phyloP scores from a whole-genome alignment of 768 basidiomycete species.

The Pholiota conissans region DNA sequence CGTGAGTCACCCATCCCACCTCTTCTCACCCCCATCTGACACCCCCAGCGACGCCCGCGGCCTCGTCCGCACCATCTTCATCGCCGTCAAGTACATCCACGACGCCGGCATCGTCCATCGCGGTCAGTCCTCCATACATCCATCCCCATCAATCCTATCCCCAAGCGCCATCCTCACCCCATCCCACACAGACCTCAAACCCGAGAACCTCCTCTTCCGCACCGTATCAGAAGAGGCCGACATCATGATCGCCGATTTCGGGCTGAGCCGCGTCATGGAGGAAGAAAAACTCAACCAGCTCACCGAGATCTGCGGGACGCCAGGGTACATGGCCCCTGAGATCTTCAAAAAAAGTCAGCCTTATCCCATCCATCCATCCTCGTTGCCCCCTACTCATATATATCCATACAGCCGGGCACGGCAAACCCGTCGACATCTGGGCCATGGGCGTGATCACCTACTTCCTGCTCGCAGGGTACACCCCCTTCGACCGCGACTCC shows the following conservation, averaged over 20 bases:
- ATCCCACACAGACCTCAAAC: conserved; percentile 74
- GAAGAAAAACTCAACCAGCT: conserved; percentile 84
- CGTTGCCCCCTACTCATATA: not conserved
- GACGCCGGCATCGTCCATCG: conserved; percentile 91
- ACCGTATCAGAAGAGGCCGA: conserved; percentile 87
- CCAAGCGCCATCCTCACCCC: not conserved
- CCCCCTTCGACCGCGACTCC: conserved; percentile 93
- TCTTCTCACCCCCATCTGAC: not conserved
- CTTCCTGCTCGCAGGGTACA: conserved; percentile 90
- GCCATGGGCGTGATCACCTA: conserved; percentile 99
- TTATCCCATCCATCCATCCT: conserved; percentile 1
- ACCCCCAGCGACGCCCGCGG: conserved; percentile 86
- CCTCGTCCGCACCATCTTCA: conserved; percentile 84
- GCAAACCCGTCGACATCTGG: conserved; percentile 95
- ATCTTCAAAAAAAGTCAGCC: conserved; percentile 86
- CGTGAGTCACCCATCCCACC: conserved; percentile 43
- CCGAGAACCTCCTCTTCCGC: conserved; percentile 96
- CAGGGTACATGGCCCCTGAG: conserved; percentile 97
- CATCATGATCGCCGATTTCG: conserved; percentile 98
- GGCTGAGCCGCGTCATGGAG: conserved; percentile 87
- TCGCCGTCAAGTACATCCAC: conserved; percentile 91
- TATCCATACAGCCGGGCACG: conserved; percentile 75
- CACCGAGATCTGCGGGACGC: conserved; percentile 95
- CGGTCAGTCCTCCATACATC: conserved; percentile 38
- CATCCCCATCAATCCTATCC: not conserved